Conservation (phyloP, 441 rosid genomes). For the Syzygium malaccense region DNA sequence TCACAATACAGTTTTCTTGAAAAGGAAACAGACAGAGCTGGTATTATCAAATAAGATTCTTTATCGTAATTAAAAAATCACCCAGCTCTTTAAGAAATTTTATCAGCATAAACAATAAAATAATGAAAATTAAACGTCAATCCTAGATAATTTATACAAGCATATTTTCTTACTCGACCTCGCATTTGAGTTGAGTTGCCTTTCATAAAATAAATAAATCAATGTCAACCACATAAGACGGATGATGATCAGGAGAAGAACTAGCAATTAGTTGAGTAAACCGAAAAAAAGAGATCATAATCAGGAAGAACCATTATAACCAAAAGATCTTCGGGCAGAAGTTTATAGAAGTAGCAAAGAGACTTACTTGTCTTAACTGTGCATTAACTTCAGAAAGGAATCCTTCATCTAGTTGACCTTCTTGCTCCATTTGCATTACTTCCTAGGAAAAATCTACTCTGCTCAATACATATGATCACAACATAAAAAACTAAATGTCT, state of each 20-base stretch:
- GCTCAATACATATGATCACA: not conserved
- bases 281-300: not conserved
- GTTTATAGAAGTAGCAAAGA: not conserved
- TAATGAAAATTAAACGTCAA: not conserved
- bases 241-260: not conserved
- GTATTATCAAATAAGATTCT: not conserved
- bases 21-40: not conserved
- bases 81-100: not conserved
- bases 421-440: slow-evolving; percentile 57
- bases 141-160: not conserved
- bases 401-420: slow-evolving; percentile 87
- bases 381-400: slow-evolving; percentile 90
- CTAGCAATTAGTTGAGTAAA: not conserved
- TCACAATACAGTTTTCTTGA: not conserved
- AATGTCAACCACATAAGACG: not conserved
- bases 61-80: not conserved
- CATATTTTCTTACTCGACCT: not conserved
- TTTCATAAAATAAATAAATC: not conserved
- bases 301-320: not conserved
- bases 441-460: slow-evolving; percentile 28
- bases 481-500: not conserved
- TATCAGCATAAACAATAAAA: not conserved
- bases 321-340: not conserved
- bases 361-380: slow-evolving; percentile 73
- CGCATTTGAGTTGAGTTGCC: not conserved